phyloP scores from a whole-genome alignment of 768 basidiomycete species.

The Mycena pura region DNA sequence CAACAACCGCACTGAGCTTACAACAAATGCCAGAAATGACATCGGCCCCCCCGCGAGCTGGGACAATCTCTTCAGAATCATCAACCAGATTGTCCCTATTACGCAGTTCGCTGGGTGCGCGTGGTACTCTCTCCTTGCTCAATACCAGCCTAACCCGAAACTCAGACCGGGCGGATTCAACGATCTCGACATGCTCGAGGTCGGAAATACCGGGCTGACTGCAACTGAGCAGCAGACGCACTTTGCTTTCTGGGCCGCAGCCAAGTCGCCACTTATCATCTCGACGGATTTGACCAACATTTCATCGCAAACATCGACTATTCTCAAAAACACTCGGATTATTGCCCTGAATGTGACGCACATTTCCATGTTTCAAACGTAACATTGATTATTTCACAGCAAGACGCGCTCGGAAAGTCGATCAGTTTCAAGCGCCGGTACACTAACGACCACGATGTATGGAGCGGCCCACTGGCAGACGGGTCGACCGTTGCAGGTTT shows the following conservation, averaged over 20 bases:
- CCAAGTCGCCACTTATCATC: conserved; percentile 55
- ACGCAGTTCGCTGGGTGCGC: conserved; percentile 54
- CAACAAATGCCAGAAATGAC: conserved; percentile 43
- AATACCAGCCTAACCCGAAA: too few relatives aligned
- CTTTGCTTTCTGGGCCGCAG: conserved; percentile 61
- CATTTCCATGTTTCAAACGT: background rate
- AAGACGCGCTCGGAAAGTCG: conserved; percentile 53
- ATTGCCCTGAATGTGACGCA: conserved; percentile 50
- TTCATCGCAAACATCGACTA: conserved; percentile 41
- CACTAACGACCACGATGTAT: conserved; percentile 56
- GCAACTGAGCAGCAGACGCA: conserved; percentile 51
- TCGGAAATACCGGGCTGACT: conserved; percentile 54
- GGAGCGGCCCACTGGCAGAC: conserved; percentile 55
- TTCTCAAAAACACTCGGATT: conserved; percentile 49
- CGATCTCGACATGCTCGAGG: conserved; percentile 62
- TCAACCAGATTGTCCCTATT: conserved; percentile 59
- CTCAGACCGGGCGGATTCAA: conserved; percentile 1
- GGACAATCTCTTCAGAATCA: conserved; percentile 56
- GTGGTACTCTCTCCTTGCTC: conserved; percentile 36
- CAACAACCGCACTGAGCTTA: background rate
- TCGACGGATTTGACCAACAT: conserved; percentile 49
- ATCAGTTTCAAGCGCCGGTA: conserved; percentile 54
- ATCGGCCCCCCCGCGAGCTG: conserved; percentile 54
- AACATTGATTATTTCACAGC: conserved; percentile 33
- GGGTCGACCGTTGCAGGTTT: conserved; percentile 53